Evolutionary conservation across 768 basidiomycete genomes (phyloP), one percentile per base, ranked within the genome.

Genomic region (Amanita molliuscula): DNA sequence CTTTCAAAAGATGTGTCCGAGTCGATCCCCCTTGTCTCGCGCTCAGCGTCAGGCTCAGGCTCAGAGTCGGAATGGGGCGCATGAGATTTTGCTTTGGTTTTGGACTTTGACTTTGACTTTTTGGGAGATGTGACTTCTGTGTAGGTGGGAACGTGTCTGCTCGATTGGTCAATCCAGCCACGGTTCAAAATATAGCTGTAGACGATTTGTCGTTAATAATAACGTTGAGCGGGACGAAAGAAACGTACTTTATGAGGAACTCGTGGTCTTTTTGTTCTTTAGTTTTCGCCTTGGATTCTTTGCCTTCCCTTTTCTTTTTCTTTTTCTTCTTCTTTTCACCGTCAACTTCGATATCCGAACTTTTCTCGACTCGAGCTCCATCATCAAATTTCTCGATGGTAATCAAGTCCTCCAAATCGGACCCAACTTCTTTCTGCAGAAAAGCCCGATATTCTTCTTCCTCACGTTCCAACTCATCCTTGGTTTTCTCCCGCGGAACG

Each of bases 161-260:
- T 68, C 1, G 82, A 72, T 44, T 76, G 79, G 65, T 98, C 96
- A 43, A 99, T 82, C 96, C 96, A 99, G 1, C 95, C 96, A 25
- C 96, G 89, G 63, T 95, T 94, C 18, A 97, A 72, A 55, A 99
- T 96, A 64, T 96, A 99, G 65, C 94, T 97, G 58, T 1, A 46
- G 9, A 48, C 26, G 29, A 25, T 21, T 50, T 16, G 45, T 31
- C 1, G 13, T 31, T 31, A 50, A 38, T 4, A 47, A 41, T 36
- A 15, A 18, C 38, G 18, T 11, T 47, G 9, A 53, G 38, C 46
- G 4, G 48, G 9, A 20, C 20, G 50, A 44, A 38, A 40, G 35
- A 28, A 44, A 44, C 21, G 51, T 58, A 96, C 94, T 90, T 86
- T 71, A 92, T 75, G 47, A 97, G 68, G 59, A 97, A 96, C 50